Evolutionary conservation across 2,329 filamentous ascomycete species (phyloP), one percentile per base, ranked within the genome.

Genomic region (Trichoderma harzianum): DNA sequence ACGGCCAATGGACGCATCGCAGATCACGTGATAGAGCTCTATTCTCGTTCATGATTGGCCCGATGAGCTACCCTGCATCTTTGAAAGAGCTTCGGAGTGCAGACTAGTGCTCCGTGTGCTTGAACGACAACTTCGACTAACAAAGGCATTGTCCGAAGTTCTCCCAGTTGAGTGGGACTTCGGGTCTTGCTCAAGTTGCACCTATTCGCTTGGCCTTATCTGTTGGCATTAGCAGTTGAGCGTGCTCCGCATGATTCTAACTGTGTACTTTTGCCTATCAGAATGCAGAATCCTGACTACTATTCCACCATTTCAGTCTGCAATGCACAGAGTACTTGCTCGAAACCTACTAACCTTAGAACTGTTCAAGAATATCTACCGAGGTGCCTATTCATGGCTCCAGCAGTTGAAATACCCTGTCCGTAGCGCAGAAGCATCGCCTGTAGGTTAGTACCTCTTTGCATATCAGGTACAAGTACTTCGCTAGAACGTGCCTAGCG

Each of bases 81-180:
- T 12, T 34, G 63, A 58, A 51, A 21, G 34, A 60, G 24, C 24
- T 60, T 72, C 70, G 66, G 70, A 72, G 70, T 58, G n/a, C 65
- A 68, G 65, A 68, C 65, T 60, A 58, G 43, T 60, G 53, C 65
- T 68, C 65, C 65, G 65, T 60, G 16, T 30, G 8, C 18, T 47
- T 39, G 32, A 24, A 21, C 53, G 32, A 51, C 18, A 55, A 26
- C 32, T 61, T 14, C 11, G 10, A 58, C 55, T 57, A 60, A 12
- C 3, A 30, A 28, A 21, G 16, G 8, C 18, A n/a, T 12, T 60
- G 18, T 11, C 55, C 55, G 32, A 26, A 26, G 21, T 62, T 62
- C n/a, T 62, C n/a, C 28, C 55, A 30, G 55, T 18, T 2, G 18
- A 60, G 55, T 28, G 28, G 55, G 28, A 32, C 30, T 11, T n/a